phyloP scores from a whole-genome alignment of 176 grass and related monocot species.

The Ananas comosus region DNA sequence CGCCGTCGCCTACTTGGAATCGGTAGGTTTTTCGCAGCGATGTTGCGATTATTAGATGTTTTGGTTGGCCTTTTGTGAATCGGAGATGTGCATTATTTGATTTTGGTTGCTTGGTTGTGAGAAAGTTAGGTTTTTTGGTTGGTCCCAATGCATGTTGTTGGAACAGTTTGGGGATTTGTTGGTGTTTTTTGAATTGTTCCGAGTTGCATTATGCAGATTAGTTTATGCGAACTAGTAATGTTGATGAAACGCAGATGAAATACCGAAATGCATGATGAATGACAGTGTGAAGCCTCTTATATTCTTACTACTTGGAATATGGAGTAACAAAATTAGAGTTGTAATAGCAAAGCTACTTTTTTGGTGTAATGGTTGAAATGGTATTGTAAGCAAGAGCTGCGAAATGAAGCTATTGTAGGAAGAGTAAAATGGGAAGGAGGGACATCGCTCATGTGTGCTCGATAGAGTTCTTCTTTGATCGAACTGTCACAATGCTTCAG shows the following conservation, averaged over 20 bases:
- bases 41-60: too few relatives aligned
- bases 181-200: too few relatives aligned
- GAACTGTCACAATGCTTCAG: too few relatives aligned
- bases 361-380: background rate
- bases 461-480: too few relatives aligned
- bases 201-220: too few relatives aligned
- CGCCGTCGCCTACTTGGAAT: conserved; percentile 83
- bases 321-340: background rate
- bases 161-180: background rate
- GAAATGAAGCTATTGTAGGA: too few relatives aligned
- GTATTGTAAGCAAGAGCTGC: too few relatives aligned
- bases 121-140: background rate
- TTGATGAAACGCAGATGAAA: background rate
- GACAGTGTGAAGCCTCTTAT: background rate
- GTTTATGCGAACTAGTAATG: too few relatives aligned
- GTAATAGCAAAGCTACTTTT: background rate
- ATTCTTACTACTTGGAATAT: background rate
- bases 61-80: too few relatives aligned
- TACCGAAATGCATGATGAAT: background rate
- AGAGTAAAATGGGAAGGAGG: too few relatives aligned
- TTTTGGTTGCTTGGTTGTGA: background rate
- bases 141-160: background rate
- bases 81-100: too few relatives aligned
- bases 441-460: too few relatives aligned
- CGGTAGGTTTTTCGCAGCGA: conserved; percentile 19